Conservation (phyloP, 495 filamentous ascomycete species). For the Umbilicaria muhlenbergii region DNA sequence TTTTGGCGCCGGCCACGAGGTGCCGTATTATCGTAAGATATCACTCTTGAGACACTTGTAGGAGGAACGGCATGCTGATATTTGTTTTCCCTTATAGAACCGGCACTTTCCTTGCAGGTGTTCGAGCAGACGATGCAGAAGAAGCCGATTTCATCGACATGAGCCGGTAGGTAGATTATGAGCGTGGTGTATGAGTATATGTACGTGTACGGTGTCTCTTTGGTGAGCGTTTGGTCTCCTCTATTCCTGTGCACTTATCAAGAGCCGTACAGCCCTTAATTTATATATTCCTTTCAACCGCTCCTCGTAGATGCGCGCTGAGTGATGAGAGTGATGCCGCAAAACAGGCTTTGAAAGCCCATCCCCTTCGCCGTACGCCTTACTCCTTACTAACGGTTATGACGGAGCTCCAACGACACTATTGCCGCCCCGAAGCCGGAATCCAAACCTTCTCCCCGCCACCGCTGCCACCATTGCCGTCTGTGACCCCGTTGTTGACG, state of each 20-base stretch:
- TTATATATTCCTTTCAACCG: too few species aligned
- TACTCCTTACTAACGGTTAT: neutral
- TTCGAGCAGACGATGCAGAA: constrained; percentile 34
- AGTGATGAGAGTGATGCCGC: too few species aligned
- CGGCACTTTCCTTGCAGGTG: constrained; percentile 30
- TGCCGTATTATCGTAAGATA: constrained; percentile 30
- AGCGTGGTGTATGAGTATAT: too few species aligned
- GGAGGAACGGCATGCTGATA: neutral
- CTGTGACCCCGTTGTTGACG: too few species aligned
- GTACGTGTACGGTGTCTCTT: too few species aligned
- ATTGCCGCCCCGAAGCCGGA: neutral
- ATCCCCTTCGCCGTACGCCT: neutral
- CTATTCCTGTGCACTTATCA: too few species aligned
- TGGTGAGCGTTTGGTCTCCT: too few species aligned
- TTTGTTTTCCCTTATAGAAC: constrained; percentile 11
- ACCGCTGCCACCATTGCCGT: neutral
- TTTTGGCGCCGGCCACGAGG: constrained; percentile 36
- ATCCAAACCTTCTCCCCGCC: constrained; percentile 2
- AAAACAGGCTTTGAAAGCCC: too few species aligned
- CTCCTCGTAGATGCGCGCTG: too few species aligned
- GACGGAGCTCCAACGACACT: neutral
- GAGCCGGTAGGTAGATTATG: neutral
- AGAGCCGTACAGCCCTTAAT: too few species aligned
- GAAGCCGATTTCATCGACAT: constrained; percentile 21
- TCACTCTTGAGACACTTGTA: neutral